Evolutionary conservation across 1,139 yeast species (phyloP), one percentile per base, ranked within the genome.

Genomic region (Nakaseomyces nivariensis): DNA sequence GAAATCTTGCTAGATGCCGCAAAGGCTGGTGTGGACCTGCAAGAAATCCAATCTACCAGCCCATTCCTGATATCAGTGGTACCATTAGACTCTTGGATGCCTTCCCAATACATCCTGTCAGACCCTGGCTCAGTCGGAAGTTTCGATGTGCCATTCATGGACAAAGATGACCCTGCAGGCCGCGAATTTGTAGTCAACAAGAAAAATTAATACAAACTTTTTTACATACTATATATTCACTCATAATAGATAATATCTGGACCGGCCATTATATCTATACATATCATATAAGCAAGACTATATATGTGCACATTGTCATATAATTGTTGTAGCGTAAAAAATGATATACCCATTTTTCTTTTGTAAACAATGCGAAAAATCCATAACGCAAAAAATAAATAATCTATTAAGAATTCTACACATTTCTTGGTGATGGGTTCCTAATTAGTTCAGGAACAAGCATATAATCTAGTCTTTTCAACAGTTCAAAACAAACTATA

Each of bases 11-110:
- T 41, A 10, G 44, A 41, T 3, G 44, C 44, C 5, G 44, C 44
- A 4, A 41, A 41, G 11, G 44, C 44, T 7, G 44, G 44, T 25
- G 44, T 41, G 3, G 34, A 41, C 25, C 5, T 41, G 8, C 44
- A 41, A 10, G 44, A 41, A 7, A 27, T 41, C 25, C 22, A 29
- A n/a, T 41, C 44, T 6, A n/a, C 22, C 10, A 41, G 34, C 13
- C 44, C 33, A n/a, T 41, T 41, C 34, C 10, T 41, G 5, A 41
- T 41, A n/a, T 41, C 44, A n/a, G 29, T 41, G 5, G 44, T 41
- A 5, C 44, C 44, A 4, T 11, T 41, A 13, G 44, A 41, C 33
- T 27, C 44, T 2, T 41, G 44, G 44, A 27, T 41, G 34, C 44
- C 44, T 5, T 27, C 44, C 10, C 44, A 41, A 17, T 41, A 41